These are phyloP conservation scores for Rhodomyrtus tomentosa DNA, from an alignment of 345 rosid genomes.

Conservation along the genomic window DNA sequence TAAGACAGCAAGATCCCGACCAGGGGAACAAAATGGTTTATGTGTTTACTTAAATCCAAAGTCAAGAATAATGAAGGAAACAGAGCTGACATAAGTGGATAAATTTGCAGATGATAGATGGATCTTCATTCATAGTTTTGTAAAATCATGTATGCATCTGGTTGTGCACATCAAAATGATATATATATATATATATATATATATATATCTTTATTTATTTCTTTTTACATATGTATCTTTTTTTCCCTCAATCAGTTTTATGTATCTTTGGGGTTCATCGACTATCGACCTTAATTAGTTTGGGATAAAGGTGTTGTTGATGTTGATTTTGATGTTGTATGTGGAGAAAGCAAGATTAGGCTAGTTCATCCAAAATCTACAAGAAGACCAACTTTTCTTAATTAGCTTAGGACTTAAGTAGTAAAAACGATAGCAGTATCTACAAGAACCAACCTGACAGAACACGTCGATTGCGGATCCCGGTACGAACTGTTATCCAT, in stretches of 20 bases:
- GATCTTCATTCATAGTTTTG: background rate
- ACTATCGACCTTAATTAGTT: too few relatives aligned
- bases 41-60: background rate
- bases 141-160: background rate
- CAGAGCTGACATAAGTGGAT: background rate
- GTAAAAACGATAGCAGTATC: background rate
- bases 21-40: background rate
- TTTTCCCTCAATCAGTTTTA: too few relatives aligned
- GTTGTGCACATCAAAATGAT: background rate
- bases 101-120: background rate
- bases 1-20: background rate
- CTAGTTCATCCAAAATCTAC: background rate
- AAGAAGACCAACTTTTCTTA: background rate
- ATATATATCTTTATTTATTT: too few relatives aligned
- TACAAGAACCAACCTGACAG: slow-evolving; percentile 45
- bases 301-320: too few relatives aligned
- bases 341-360: background rate
- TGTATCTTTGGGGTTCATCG: too few relatives aligned
- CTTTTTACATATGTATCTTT: too few relatives aligned
- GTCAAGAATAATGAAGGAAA: background rate
- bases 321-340: too few relatives aligned
- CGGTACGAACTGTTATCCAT: slow-evolving; percentile 89
- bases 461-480: slow-evolving; percentile 70
- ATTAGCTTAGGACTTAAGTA: background rate
- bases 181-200: too few relatives aligned